A percentile compares a stretch with the other conserved stretches of the same genome.
Conservation (phyloP, 345 rosid genomes). For the Luvunga scandens region DNA sequence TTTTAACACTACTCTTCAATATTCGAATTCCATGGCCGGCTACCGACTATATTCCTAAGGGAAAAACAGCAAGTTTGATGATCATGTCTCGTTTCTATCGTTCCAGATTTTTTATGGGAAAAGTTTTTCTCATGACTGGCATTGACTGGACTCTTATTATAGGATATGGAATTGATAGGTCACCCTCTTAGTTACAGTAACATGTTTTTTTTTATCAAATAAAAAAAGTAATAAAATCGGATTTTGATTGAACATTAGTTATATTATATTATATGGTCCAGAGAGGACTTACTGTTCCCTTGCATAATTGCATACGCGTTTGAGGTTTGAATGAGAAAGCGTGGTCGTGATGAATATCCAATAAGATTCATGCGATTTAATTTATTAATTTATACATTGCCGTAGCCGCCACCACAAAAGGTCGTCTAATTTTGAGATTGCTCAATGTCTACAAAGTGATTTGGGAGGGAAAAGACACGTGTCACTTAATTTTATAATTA, state of each 20-base stretch:
- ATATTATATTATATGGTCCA: background rate
- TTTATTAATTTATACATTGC: background rate
- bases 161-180: no score
- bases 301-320: background rate
- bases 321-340: background rate
- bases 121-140: background rate
- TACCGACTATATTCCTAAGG: no score
- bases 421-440: background rate
- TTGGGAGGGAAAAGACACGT: no score
- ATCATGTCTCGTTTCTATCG: no score
- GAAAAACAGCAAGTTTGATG: no score
- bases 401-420: background rate
- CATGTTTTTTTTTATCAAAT: no score
- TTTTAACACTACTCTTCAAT: no score
- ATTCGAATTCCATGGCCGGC: no score
- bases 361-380: background rate
- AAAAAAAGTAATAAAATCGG: background rate
- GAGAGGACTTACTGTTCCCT: background rate
- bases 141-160: background rate
- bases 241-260: background rate
- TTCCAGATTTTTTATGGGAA: background rate
- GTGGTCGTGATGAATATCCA: no score
- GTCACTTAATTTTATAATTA: no score
- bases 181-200: no score
- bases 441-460: background rate